Evolutionary conservation across 2,329 filamentous ascomycete genomes (phyloP).

Genomic region (Xylariaceae sp.): DNA sequence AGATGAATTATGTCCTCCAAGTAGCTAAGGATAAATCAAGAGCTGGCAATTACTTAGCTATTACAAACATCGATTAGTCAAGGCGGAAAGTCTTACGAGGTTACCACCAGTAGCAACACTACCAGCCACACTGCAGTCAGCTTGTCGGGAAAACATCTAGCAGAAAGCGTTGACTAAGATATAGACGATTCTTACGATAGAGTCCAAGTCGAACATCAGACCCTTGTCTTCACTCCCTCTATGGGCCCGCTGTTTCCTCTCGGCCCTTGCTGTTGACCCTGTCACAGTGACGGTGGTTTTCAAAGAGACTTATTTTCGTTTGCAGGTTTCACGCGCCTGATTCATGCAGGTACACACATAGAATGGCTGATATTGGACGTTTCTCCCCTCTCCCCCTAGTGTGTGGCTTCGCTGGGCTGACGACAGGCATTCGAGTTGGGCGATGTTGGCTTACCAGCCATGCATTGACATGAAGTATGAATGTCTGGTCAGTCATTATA

Average conservation of each 20-base stretch:
- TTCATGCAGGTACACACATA: conserved; percentile 28
- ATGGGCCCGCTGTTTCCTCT: background rate
- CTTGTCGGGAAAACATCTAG: background rate
- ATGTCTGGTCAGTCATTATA: conserved; percentile 1
- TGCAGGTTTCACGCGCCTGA: conserved; percentile 3
- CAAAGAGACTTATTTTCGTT: conserved; percentile 5
- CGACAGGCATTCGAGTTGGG: conserved; percentile 1
- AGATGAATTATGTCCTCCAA: background rate
- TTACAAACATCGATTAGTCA: conserved; percentile 9
- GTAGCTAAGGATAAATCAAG: background rate
- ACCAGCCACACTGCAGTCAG: background rate
- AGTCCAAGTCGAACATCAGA: conserved; percentile 4
- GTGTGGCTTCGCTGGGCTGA: conserved; percentile 6
- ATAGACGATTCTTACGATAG: conserved; percentile 18
- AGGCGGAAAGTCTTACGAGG: background rate
- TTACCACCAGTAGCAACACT: background rate
- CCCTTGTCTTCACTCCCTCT: conserved; percentile 16
- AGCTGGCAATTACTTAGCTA: conserved; percentile 16
- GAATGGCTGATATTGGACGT: conserved; percentile 8
- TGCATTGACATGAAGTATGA: conserved; percentile 5
- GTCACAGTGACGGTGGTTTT: conserved; percentile 3
- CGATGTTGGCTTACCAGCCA: background rate
- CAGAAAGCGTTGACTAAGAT: conserved; percentile 22
- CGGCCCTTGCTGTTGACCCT: background rate
- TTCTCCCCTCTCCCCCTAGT: conserved; percentile 10